A percentile compares a stretch with the other conserved stretches of the same genome.
Evolutionary conservation across 2,329 filamentous ascomycete species (phyloP).

Genomic region (Fusarium torulosum): DNA sequence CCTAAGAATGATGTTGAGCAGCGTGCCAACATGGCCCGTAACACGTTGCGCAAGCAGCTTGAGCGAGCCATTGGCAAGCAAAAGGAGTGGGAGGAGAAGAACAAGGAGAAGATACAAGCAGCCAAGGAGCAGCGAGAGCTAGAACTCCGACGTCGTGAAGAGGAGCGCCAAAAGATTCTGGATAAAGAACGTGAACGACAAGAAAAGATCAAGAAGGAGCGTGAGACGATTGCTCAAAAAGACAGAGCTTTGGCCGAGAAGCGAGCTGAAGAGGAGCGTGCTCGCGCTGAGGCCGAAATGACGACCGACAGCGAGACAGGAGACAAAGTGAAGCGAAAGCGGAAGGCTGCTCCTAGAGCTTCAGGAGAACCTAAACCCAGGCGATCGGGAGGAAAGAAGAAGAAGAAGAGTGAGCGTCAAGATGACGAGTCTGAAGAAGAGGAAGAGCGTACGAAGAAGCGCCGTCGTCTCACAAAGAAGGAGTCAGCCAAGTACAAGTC

Average conservation of each 20-base stretch:
- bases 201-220: constrained; percentile 86
- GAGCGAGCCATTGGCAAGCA: constrained; percentile 87
- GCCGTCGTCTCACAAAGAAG: constrained; percentile 67
- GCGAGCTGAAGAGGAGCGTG: constrained; percentile 58
- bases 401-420: constrained; percentile 56
- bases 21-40: constrained; percentile 95
- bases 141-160: constrained; percentile 82
- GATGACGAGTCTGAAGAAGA: constrained; percentile 61
- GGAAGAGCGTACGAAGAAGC: constrained; percentile 69
- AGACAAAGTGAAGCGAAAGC: constrained; percentile 83
- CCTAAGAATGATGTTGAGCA: constrained; percentile 91
- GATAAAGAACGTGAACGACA: constrained; percentile 80
- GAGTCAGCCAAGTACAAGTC: constrained; percentile 81
- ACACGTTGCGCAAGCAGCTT: constrained; percentile 93
- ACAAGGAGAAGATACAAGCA: constrained; percentile 86
- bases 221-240: constrained; percentile 81
- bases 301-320: constrained; percentile 86
- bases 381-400: constrained; percentile 63
- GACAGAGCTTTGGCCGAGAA: constrained; percentile 79
- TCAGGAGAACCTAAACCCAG: constrained; percentile 59
- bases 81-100: constrained; percentile 91
- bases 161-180: constrained; percentile 75
- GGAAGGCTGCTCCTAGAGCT: constrained; percentile 62
- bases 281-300: constrained; percentile 74
- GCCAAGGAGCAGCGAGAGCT: constrained; percentile 84